Evolutionary conservation across 768 basidiomycete species (phyloP), one percentile per base, ranked within the genome.

Genomic region (Mycena rebaudengoi): DNA sequence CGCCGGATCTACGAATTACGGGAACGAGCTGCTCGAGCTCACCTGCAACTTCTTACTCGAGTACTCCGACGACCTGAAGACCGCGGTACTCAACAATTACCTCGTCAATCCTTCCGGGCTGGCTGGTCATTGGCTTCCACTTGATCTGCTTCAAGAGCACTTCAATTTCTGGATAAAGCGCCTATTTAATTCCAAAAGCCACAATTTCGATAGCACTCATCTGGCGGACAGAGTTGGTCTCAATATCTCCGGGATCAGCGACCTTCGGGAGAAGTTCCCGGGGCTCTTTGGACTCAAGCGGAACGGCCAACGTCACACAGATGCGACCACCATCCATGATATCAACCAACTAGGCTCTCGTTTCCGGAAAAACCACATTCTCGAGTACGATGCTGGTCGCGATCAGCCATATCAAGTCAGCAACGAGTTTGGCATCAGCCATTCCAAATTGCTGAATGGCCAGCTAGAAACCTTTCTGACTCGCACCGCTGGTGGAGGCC

Each of bases 131-230:
- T 69, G 68, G 65, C 51, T 60, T 6, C 59, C 54, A 21, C 46
- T 67, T 0, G 70, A 71, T 43, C 40, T 71, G 10, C 65, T 67
- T 2, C 68, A 70, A 30, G 69, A 70, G 35, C 67, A 71, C 25
- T 58, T 45, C 49, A 71, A 66, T 23, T 57, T 54, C 41, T 60
- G 58, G 57, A 64, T 70, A 23, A 70, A 70, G 53, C 12, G 16
- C 4, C 32, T 70, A 14, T 68, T 60, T 41, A 60, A 60, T 28
- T 21, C 59, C 3, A 60, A 51, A 20, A 60, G 59, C 40, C 59
- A 60, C 18, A 51, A 61, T 13, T 61, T 61, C 25, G 60, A 61
- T 14, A 13, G 50, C 16, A 51, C 52, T 8, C 60, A 61, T 21
- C 41, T 61, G 3, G 25, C 60, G 7, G 60, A 61, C 11, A 43